These are phyloP conservation scores for Saksenaea oblongispora DNA, from an alignment of 371 early-diverging fungal genomes.

Conservation along the genomic window DNA sequence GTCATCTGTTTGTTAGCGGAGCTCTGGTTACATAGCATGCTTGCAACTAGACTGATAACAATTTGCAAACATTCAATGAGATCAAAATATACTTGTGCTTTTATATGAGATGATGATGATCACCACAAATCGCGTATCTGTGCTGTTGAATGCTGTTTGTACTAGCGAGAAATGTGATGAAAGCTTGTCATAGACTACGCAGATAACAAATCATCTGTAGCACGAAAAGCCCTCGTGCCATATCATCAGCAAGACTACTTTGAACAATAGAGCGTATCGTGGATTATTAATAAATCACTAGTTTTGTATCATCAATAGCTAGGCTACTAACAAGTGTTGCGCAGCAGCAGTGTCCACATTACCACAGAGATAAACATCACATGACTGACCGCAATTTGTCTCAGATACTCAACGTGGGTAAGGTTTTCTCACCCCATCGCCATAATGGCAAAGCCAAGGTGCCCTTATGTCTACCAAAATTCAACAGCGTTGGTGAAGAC, in stretches of 20 bases:
- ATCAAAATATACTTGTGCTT: not conserved
- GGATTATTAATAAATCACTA: not conserved
- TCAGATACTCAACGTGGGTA: not conserved
- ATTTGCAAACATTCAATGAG: not conserved
- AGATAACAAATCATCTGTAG: constrained; percentile 1
- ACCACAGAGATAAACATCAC: not conserved
- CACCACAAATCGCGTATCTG: not conserved
- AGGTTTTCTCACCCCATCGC: not conserved
- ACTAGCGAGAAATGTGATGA: not conserved
- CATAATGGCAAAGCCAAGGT: not conserved
- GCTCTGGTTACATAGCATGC: not conserved
- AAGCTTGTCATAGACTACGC: not conserved
- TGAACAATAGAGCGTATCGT: not conserved
- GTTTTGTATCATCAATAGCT: not conserved
- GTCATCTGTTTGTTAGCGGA: not conserved
- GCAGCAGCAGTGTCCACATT: not conserved
- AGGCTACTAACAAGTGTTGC: not conserved
- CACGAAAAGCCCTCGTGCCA: not conserved
- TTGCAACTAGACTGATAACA: constrained; percentile 1
- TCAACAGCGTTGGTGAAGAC: not conserved
- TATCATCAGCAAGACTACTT: not conserved
- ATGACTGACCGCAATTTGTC: not conserved
- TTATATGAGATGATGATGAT: not conserved
- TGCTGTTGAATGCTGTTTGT: not conserved
- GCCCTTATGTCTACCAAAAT: not conserved